Base-by-base conservation (phyloP, 768 basidiomycete genomes). In the Austroboletus eburneus region DNA sequence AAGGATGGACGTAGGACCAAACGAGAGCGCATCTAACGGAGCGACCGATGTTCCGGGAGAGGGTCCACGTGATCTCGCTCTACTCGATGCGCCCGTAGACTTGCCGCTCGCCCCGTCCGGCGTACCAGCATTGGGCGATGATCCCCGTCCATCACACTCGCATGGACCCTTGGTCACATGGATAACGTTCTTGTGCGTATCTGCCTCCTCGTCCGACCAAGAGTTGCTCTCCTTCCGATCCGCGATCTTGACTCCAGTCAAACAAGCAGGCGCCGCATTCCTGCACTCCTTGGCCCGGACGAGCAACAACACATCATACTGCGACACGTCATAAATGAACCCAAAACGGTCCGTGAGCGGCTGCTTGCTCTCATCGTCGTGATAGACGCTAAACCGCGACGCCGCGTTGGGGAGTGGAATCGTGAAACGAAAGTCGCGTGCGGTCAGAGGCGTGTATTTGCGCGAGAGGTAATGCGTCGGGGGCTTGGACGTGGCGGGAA, bases 211-310 rank as follows among this genome's bases (percentile, higher is more conserved):
- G 32, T 81, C 84, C 9, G 84, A 81, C 81, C 87, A 90, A 23
- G 75, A 80, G 53, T 88, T 84, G 51, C 82, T 81, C 57, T 90
- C 88, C 58, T 80, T 80, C 23, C 87, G 73, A 59, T 92, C 91
- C 2, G 89, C 86, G 48, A 92, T 87, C 71, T 85, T 90, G 48
- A 91, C 84, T 1, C 91, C 91, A 0, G 90, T 92, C 39, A 90
- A 69, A 57, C 87, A 90, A 7, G 89, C 88, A 4, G 91, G 89
- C 0, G 90, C 90, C 0, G 84, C 79, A 55, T 77, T 85, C 39
- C 78, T 72, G 48, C 85, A 89, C 46, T 83, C 82, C 57, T 74
- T 79, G 16, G 86, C 87, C 23, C 87, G 75, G 9, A 86, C 64
- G 22, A 94, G 74, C 13, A 95, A 68, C 21, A 91, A 72, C 22